Evolutionary conservation across 208 protist genomes (phyloP).

Genomic region (Trypanosomatidae sp.): DNA sequence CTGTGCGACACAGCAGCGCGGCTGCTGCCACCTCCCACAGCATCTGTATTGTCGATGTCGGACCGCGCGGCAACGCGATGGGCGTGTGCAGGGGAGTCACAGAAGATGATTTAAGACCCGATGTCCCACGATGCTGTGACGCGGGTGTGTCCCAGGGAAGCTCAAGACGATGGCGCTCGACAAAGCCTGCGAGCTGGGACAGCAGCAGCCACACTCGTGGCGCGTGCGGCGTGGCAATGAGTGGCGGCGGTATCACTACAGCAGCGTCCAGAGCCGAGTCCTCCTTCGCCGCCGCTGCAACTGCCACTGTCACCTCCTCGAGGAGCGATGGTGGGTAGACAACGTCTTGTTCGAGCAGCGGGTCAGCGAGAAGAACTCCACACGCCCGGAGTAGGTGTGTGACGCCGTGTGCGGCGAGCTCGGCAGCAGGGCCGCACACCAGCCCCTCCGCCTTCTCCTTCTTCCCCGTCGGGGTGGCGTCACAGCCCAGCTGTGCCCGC

Average conservation of each 20-base stretch:
- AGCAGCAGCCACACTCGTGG: conserved; percentile 21
- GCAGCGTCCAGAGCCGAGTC: background rate
- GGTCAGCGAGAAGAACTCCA: conserved; percentile 16
- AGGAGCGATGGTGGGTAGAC: conserved; percentile 18
- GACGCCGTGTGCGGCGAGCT: conserved; percentile 21
- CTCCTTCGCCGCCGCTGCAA: background rate
- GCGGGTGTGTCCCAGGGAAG: conserved; percentile 23
- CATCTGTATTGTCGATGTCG: background rate
- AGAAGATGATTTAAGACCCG: background rate
- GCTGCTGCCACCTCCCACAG: conserved; percentile 26
- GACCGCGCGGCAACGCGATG: background rate
- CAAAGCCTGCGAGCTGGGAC: conserved; percentile 7
- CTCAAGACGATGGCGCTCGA: conserved; percentile 9
- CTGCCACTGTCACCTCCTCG: background rate
- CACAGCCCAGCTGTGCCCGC: conserved; percentile 7
- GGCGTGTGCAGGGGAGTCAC: background rate
- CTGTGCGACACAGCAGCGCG: conserved; percentile 6
- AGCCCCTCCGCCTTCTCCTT: too few relatives aligned
- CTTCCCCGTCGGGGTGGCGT: too few relatives aligned
- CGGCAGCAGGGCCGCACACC: too few relatives aligned
- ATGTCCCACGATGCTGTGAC: too few relatives aligned
- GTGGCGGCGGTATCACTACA: conserved; percentile 4
- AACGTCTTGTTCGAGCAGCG: conserved; percentile 8
- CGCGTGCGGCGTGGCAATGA: conserved; percentile 12
- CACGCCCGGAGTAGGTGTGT: conserved; percentile 26